Evolutionary conservation across 306 rosid species (phyloP), one percentile per base, ranked within the genome.

Genomic region (Argentina anserina): DNA sequence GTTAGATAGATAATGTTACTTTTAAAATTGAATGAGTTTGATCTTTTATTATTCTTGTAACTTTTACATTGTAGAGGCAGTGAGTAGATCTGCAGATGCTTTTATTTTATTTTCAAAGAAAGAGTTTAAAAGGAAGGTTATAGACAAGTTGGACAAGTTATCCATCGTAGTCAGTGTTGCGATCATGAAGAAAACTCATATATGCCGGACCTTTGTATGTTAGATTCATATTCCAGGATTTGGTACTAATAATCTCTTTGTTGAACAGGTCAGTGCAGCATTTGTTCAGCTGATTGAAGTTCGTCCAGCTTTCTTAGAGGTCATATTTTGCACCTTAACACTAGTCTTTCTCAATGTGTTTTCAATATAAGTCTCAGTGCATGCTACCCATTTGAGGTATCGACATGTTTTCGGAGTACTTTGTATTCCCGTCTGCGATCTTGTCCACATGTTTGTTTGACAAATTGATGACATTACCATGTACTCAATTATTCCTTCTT

Each of bases 271-370:
- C 75, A 86, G 97, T 78, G 82, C 90, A 23, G 99, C 99, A 79
- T 95, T 95, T 62, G 97, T 95, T 72, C 99, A 95, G 87, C 90
- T 95, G 77, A 90, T 92, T 78, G 97, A 95, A 92, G 97, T 95
- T 50, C 93, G 84, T 65, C 92, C 97, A 0, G 86, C 96, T 70
- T 83, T 90, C 93, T 88, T 95, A 83, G 92, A 95, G 99, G 99
- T 94, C 52, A 41, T 85, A 31, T 80, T 65, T 75, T 70, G 70
- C 69, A 73, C 61, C 18, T 13, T 64, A 61, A 69, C 70, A 73
- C 28, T 20, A 34, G 72, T 65, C 45, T 70, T 70, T 11, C 4
- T 36, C 60, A 17, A 28, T 64, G 15, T 70, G 52, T 61, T 34
- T 71, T 15, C 21, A 7, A 28, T 25, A 15, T 14, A 43, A 25